A percentile compares a stretch with the other conserved stretches of the same genome.
Evolutionary conservation across 1,284 basidiomycete genomes (phyloP).

Genomic region (Rhodotorula sp.): DNA sequence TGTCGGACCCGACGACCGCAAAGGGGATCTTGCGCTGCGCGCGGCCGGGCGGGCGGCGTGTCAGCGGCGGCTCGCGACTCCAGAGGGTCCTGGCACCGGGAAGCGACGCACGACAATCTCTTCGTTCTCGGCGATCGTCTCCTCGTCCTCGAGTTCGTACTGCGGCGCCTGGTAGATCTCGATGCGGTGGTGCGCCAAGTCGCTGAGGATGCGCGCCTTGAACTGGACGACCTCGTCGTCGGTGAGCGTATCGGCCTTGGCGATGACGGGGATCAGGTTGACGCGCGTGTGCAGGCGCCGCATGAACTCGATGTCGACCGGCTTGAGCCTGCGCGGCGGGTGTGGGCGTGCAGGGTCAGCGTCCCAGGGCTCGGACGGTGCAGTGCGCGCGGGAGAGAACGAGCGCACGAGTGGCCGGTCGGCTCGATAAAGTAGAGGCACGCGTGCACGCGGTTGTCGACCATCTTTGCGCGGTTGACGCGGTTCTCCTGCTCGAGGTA

Average conservation of each 20-base stretch:
- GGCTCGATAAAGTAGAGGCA: constrained; percentile 98
- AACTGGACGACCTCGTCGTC: constrained; percentile 90
- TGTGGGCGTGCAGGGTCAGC: constrained; percentile 7
- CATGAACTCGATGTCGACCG: constrained; percentile 98
- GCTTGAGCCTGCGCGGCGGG: constrained; percentile 68
- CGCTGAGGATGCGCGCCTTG: constrained; percentile 82
- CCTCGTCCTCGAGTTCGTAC: constrained; percentile 96
- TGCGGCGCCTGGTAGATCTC: constrained; percentile 93
- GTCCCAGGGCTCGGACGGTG: neutral
- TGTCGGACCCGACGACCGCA: constrained; percentile 90
- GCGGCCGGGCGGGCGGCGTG: neutral
- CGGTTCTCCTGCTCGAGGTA: constrained; percentile 97
- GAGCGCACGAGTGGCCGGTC: constrained; percentile 87
- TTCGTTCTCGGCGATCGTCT: constrained; percentile 90
- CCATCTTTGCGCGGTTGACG: constrained; percentile 82
- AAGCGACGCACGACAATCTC: constrained; percentile 70
- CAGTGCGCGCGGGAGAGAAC: neutral
- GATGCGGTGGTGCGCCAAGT: constrained; percentile 89
- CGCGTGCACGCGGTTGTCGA: constrained; percentile 73
- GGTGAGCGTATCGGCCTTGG: constrained; percentile 93
- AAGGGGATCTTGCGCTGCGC: constrained; percentile 89
- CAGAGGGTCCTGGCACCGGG: too few species aligned
- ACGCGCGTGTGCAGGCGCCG: constrained; percentile 90
- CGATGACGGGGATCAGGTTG: constrained; percentile 95
- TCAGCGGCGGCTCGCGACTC: neutral